phyloP scores from a whole-genome alignment of 768 basidiomycete genomes.

The Phlegmacium glaucopus region DNA sequence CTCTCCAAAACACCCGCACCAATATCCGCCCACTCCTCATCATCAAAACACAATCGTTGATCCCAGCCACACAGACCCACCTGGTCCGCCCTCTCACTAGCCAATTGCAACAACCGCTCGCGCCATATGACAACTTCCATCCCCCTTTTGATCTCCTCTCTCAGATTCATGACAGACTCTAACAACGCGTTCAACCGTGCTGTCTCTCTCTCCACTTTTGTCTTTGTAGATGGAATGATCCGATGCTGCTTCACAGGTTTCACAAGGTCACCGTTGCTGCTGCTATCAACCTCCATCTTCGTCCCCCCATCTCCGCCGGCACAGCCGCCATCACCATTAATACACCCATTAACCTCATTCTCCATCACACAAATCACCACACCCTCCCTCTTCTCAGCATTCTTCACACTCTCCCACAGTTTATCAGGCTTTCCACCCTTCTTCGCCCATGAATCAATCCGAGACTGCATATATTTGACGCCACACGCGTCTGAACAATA shows the following conservation, averaged over 20 bases:
- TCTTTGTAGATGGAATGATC: conserved; percentile 31
- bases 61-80: conserved; percentile 86
- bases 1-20: conserved; percentile 65
- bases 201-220: conserved; percentile 54
- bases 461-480: conserved; percentile 63
- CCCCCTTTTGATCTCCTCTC: conserved; percentile 64
- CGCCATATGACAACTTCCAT: conserved; percentile 71
- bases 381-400: conserved; percentile 68
- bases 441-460: conserved; percentile 59
- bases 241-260: conserved; percentile 14
- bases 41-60: conserved; percentile 78
- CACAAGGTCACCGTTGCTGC: conserved; percentile 19
- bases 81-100: conserved; percentile 61
- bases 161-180: conserved; percentile 52
- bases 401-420: conserved; percentile 74
- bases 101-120: conserved; percentile 64
- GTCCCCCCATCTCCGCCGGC: background rate
- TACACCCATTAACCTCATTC: conserved; percentile 8
- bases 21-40: conserved; percentile 73
- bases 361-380: conserved; percentile 49
- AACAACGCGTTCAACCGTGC: conserved; percentile 51
- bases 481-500: conserved; percentile 92
- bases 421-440: conserved; percentile 59
- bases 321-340: background rate
- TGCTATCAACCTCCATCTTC: conserved; percentile 21